A percentile compares a stretch with the other conserved stretches of the same genome.
Evolutionary conservation across 495 filamentous ascomycete species (phyloP).

Genomic region (Corynascus novoguineensis): DNA sequence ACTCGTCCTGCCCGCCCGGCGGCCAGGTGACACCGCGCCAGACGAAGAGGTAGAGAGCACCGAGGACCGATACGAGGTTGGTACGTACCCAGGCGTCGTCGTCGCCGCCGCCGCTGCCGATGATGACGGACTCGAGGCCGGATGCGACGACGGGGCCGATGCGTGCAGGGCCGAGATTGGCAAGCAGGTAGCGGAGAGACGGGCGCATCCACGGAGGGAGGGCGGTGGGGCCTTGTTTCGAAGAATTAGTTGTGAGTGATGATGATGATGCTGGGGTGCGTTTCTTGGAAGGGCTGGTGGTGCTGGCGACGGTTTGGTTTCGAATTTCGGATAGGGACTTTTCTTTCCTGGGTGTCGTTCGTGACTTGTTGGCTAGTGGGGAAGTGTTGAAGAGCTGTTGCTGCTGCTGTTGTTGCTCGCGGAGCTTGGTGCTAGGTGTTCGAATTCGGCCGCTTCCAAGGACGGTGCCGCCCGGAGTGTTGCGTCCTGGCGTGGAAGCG

Average conservation of each 20-base stretch:
- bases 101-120: slow-evolving; percentile 31
- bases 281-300: slow-evolving; percentile 14
- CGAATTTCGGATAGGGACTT: slow-evolving; percentile 36
- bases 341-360: slow-evolving; percentile 28
- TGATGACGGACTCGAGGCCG: slow-evolving; percentile 39
- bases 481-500: slow-evolving; percentile 25
- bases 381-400: slow-evolving; percentile 12
- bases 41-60: slow-evolving; percentile 63
- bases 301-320: slow-evolving; percentile 3
- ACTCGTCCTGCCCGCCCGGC: slow-evolving; percentile 26
- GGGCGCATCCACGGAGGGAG: slow-evolving; percentile 64
- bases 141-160: slow-evolving; percentile 42
- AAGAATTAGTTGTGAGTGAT: too few relatives aligned
- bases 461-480: slow-evolving; percentile 21
- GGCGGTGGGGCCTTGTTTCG: too few relatives aligned
- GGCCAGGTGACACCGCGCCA: slow-evolving; percentile 39
- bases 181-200: slow-evolving; percentile 58
- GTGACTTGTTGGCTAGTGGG: slow-evolving; percentile 15
- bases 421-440: slow-evolving; percentile 35
- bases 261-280: too few relatives aligned
- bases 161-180: slow-evolving; percentile 28
- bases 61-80: slow-evolving; percentile 52
- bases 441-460: slow-evolving; percentile 4
- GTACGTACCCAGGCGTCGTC: slow-evolving; percentile 49
- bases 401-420: slow-evolving; percentile 16